Evolutionary conservation across 768 basidiomycete genomes (phyloP).

Genomic region (Rickenella mellea): DNA sequence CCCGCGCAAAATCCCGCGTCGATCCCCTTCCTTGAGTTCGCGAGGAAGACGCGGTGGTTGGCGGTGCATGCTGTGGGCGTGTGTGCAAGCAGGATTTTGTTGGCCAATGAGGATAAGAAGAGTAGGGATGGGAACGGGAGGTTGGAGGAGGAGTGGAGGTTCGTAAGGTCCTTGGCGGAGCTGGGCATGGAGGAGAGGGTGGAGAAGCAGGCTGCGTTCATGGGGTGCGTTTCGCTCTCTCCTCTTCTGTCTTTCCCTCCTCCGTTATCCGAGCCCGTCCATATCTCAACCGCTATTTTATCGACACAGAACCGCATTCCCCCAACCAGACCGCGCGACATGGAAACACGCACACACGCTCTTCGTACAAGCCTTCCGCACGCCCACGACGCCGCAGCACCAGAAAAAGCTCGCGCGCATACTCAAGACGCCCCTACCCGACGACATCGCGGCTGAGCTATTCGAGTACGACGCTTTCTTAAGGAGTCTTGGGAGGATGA

Average conservation of each 20-base stretch:
- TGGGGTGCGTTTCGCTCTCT: too few relatives aligned
- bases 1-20: conserved; percentile 65
- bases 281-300: too few relatives aligned
- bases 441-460: conserved; percentile 43
- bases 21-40: conserved; percentile 48
- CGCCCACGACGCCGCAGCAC: conserved; percentile 38
- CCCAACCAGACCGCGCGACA: conserved; percentile 50
- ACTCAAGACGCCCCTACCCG: conserved; percentile 37
- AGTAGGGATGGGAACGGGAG: conserved; percentile 24
- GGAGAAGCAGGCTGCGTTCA: conserved; percentile 13
- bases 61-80: conserved; percentile 60
- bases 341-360: conserved; percentile 62
- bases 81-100: conserved; percentile 53
- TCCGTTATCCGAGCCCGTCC: too few relatives aligned
- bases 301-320: conserved; percentile 20
- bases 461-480: conserved; percentile 76
- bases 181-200: conserved; percentile 68
- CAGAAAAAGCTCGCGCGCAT: conserved; percentile 50
- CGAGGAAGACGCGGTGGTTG: conserved; percentile 58
- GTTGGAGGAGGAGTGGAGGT: conserved; percentile 40
- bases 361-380: conserved; percentile 52
- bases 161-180: conserved; percentile 55
- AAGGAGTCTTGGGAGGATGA: conserved; percentile 66
- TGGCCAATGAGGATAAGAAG: conserved; percentile 32
- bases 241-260: too few relatives aligned